Conservation (phyloP, 2,329 filamentous ascomycete genomes). For the Salinomyces thailandicus region DNA sequence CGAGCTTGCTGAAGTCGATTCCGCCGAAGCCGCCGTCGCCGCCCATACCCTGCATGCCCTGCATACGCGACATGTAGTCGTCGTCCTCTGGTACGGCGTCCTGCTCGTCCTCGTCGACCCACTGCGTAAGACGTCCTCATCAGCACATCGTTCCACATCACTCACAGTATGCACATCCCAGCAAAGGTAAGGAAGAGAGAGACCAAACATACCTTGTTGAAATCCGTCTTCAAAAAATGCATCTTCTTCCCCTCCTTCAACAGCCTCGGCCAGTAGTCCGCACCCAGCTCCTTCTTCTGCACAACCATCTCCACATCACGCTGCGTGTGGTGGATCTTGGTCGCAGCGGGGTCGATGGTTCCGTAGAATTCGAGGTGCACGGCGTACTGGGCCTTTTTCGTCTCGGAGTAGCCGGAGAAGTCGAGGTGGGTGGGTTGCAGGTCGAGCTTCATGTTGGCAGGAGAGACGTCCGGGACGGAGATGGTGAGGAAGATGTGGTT, state of each 20-base stretch:
- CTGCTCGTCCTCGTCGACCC: slow-evolving; percentile 98
- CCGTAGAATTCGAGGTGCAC: slow-evolving; percentile 78
- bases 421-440: slow-evolving; percentile 65
- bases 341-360: slow-evolving; percentile 78
- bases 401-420: slow-evolving; percentile 74
- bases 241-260: slow-evolving; percentile 82
- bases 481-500: slow-evolving; percentile 95
- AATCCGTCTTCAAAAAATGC: slow-evolving; percentile 97
- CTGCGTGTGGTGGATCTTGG: slow-evolving; percentile 77
- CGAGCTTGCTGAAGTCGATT: slow-evolving; percentile 31
- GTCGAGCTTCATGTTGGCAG: slow-evolving; percentile 68
- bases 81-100: slow-evolving; percentile 80
- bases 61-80: slow-evolving; percentile 42
- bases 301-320: slow-evolving; percentile 85
- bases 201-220: slow-evolving; percentile 64
- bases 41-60: slow-evolving; percentile 36
- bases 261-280: slow-evolving; percentile 91
- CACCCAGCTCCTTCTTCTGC: slow-evolving; percentile 91
- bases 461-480: slow-evolving; percentile 71
- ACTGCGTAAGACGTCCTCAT: too few species aligned
- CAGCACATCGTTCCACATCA: background rate
- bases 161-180: background rate
- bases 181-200: background rate
- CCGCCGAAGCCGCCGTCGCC: slow-evolving; percentile 29
- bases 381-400: slow-evolving; percentile 77